Evolutionary conservation across 2,329 filamentous ascomycete species (phyloP).

Genomic region (Aspergillus jensenii): DNA sequence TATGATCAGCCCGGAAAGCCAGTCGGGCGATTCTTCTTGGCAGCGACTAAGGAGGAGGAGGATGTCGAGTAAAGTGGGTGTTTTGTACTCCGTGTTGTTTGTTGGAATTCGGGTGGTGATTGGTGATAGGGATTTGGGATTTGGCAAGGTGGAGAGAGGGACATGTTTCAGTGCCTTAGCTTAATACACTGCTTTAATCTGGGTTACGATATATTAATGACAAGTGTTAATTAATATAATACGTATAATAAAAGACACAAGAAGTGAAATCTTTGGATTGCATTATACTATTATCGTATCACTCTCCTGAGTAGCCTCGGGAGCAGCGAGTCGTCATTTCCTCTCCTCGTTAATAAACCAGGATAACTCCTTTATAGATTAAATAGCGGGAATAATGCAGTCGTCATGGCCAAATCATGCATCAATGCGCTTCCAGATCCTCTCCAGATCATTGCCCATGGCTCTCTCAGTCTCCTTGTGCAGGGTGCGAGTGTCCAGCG

Average conservation of each 20-base stretch:
- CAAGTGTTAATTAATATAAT: neutral
- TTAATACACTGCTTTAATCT: neutral
- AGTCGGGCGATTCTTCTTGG: slow-evolving; percentile 43
- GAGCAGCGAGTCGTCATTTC: no score
- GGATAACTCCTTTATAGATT: neutral
- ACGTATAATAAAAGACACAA: neutral
- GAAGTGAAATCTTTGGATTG: neutral
- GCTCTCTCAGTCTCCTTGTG: slow-evolving; percentile 27
- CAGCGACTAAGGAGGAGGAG: slow-evolving; percentile 46
- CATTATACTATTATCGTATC: neutral
- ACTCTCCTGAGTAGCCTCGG: no score
- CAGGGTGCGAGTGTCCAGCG: slow-evolving; percentile 23
- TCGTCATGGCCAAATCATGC: neutral
- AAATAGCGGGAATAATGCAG: no score
- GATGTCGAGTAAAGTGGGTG: slow-evolving; percentile 36
- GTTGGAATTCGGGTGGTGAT: neutral
- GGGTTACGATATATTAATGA: neutral
- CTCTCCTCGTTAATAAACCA: neutral
- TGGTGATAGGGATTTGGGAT: neutral
- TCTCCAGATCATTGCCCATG: slow-evolving; percentile 34
- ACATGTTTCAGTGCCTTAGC: no score
- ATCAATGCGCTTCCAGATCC: slow-evolving; percentile 21
- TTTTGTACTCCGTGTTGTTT: neutral
- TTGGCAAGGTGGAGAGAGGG: no score
- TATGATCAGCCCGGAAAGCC: slow-evolving; percentile 49